phyloP scores from a whole-genome alignment of 2,329 filamentous ascomycete genomes.

The Aureobasidium sp. region DNA sequence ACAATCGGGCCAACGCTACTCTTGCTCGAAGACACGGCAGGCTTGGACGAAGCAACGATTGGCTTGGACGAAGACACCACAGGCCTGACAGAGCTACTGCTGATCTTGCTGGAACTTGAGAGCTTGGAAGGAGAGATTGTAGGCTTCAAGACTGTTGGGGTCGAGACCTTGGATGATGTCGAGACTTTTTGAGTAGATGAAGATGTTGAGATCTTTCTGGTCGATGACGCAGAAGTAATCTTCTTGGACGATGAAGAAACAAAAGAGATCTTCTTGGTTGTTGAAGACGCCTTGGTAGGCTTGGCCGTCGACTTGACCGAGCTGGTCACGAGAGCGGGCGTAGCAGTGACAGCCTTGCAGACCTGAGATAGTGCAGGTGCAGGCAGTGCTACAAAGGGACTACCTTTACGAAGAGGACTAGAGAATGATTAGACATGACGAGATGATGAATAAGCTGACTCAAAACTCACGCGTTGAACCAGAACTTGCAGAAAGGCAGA shows the following conservation, averaged over 20 bases:
- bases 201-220: too few relatives aligned
- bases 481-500: constrained; percentile 19
- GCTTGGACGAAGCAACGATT: too few relatives aligned
- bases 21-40: too few relatives aligned
- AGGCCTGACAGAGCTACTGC: not conserved
- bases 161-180: not conserved
- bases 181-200: not conserved
- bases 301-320: too few relatives aligned
- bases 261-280: too few relatives aligned
- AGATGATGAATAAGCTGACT: too few relatives aligned
- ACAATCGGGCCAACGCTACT: too few relatives aligned
- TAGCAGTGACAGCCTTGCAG: constrained; percentile 14
- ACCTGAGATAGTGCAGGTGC: not conserved
- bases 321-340: not conserved
- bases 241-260: too few relatives aligned
- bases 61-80: not conserved
- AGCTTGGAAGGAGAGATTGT: not conserved
- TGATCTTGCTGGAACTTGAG: not conserved
- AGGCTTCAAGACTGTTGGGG: not conserved
- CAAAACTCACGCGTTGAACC: constrained; percentile 10
- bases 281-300: too few relatives aligned
- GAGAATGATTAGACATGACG: not conserved
- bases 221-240: too few relatives aligned
- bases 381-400: constrained; percentile 9
- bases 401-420: not conserved